A percentile compares a stretch with the other conserved stretches of the same genome.
phyloP scores from a whole-genome alignment of 2,329 filamentous ascomycete species.

The Colletotrichum sp. region DNA sequence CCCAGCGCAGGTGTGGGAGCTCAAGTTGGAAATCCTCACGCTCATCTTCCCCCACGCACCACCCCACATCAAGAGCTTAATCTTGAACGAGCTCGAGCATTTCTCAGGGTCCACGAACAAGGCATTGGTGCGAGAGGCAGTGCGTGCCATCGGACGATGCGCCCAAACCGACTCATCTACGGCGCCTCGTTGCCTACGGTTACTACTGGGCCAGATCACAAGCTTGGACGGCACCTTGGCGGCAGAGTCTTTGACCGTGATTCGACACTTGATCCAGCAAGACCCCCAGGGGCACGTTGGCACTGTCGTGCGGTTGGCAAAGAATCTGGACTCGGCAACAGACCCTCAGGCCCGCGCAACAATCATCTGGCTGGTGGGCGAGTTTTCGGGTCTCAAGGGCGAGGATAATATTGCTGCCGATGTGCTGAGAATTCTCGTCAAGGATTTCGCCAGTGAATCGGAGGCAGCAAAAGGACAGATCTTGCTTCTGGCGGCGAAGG shows the following conservation, averaged over 20 bases:
- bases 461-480: slow-evolving; percentile 92
- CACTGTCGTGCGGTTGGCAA: slow-evolving; percentile 88
- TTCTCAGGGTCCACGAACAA: slow-evolving; percentile 77
- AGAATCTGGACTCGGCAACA: slow-evolving; percentile 86
- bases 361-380: slow-evolving; percentile 96
- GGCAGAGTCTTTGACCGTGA: slow-evolving; percentile 92
- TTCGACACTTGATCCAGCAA: slow-evolving; percentile 93
- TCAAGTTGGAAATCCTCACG: slow-evolving; percentile 91
- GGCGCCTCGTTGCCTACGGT: slow-evolving; percentile 78
- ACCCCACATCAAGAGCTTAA: slow-evolving; percentile 78
- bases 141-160: slow-evolving; percentile 91
- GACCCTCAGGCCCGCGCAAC: slow-evolving; percentile 90
- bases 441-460: slow-evolving; percentile 82
- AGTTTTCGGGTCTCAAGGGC: slow-evolving; percentile 81
- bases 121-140: slow-evolving; percentile 83
- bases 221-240: slow-evolving; percentile 87
- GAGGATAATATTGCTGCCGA: slow-evolving; percentile 93
- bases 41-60: slow-evolving; percentile 87
- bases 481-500: slow-evolving; percentile 90
- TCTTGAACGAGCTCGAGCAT: slow-evolving; percentile 92
- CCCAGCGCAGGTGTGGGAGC: slow-evolving; percentile 79
- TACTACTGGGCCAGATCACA: slow-evolving; percentile 86
- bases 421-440: slow-evolving; percentile 85
- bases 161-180: slow-evolving; percentile 78
- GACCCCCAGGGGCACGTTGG: slow-evolving; percentile 80